Evolutionary conservation across 2,329 filamentous ascomycete genomes (phyloP).

Genomic region (Aspergillus persii): DNA sequence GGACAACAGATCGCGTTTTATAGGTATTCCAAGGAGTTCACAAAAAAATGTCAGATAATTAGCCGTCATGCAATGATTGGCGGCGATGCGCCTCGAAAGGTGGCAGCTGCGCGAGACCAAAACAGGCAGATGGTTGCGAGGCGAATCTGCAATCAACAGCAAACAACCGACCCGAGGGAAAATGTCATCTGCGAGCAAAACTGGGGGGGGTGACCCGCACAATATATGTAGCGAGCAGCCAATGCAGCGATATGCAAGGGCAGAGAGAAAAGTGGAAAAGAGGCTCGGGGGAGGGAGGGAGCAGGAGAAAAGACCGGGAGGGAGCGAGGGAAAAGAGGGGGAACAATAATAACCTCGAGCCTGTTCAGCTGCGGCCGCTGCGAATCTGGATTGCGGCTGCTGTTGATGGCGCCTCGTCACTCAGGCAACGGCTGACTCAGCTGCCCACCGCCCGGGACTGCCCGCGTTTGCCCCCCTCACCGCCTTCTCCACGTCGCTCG

Average conservation of each 20-base stretch:
- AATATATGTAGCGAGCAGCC: constrained; percentile 17
- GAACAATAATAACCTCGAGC: constrained; percentile 10
- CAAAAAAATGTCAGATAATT: constrained; percentile 5
- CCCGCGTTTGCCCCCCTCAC: background rate
- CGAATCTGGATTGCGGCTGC: constrained; percentile 15
- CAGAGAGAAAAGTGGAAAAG: constrained; percentile 1
- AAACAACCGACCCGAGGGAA: constrained; percentile 11
- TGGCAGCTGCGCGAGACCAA: constrained; percentile 8
- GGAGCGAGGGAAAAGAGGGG: constrained; percentile 3
- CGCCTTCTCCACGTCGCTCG: background rate
- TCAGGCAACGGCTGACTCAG: constrained; percentile 38
- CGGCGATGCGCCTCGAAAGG: constrained; percentile 15
- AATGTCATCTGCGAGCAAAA: constrained; percentile 20
- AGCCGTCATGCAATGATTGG: constrained; percentile 13
- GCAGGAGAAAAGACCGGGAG: background rate
- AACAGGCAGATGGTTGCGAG: constrained; percentile 10
- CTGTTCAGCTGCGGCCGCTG: constrained; percentile 8
- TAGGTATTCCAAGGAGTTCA: constrained; percentile 5
- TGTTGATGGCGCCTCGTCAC: constrained; percentile 34
- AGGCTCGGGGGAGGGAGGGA: background rate
- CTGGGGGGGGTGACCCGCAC: constrained; percentile 14
- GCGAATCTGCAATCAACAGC: constrained; percentile 20
- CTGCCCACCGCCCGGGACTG: constrained; percentile 20
- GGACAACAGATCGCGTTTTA: background rate
- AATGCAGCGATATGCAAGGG: constrained; percentile 21